Conservation (phyloP, 2,329 filamentous ascomycete genomes). For the Trichoderma sp. region DNA sequence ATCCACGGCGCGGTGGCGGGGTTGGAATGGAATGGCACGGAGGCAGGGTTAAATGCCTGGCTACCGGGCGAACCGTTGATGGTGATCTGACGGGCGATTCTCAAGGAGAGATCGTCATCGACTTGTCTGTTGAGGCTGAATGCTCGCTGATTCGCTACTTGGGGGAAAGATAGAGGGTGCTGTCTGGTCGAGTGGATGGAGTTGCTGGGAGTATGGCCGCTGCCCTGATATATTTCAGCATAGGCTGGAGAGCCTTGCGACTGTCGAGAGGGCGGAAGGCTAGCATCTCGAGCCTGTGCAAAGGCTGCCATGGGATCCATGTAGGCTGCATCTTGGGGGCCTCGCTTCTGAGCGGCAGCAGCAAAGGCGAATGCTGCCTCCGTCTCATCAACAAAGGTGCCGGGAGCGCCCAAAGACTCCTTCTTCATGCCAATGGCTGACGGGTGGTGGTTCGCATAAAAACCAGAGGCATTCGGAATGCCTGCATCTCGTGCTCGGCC, state of each 20-base stretch:
- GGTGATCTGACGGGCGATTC: slow-evolving; percentile 37
- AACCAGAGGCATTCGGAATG: slow-evolving; percentile 44
- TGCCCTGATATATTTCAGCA: slow-evolving; percentile 33
- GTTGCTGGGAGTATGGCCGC: slow-evolving; percentile 45
- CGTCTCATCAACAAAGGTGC: slow-evolving; percentile 29
- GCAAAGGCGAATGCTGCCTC: slow-evolving; percentile 29
- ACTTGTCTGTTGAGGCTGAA: slow-evolving; percentile 42
- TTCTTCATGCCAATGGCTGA: slow-evolving; percentile 46
- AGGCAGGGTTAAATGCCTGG: slow-evolving; percentile 32
- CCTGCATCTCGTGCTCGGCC: slow-evolving; percentile 54
- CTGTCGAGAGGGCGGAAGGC: slow-evolving; percentile 58
- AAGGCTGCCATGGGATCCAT: slow-evolving; percentile 38
- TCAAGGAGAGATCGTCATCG: slow-evolving; percentile 40
- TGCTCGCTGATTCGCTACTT: slow-evolving; percentile 41
- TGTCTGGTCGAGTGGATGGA: slow-evolving; percentile 51
- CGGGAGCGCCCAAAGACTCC: slow-evolving; percentile 27
- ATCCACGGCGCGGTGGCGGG: slow-evolving; percentile 51
- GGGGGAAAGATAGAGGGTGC: slow-evolving; percentile 47
- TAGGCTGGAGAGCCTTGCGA: slow-evolving; percentile 47
- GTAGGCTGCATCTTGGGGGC: slow-evolving; percentile 44
- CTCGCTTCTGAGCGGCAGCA: slow-evolving; percentile 34
- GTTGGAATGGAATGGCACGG: slow-evolving; percentile 49
- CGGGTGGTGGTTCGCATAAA: slow-evolving; percentile 49
- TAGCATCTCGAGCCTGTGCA: slow-evolving; percentile 52
- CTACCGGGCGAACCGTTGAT: slow-evolving; percentile 34